Percentiles rank a stretch among this genome's conserved stretches.
phyloP scores from a whole-genome alignment of 441 rosid genomes.

The Capsella rubella region DNA sequence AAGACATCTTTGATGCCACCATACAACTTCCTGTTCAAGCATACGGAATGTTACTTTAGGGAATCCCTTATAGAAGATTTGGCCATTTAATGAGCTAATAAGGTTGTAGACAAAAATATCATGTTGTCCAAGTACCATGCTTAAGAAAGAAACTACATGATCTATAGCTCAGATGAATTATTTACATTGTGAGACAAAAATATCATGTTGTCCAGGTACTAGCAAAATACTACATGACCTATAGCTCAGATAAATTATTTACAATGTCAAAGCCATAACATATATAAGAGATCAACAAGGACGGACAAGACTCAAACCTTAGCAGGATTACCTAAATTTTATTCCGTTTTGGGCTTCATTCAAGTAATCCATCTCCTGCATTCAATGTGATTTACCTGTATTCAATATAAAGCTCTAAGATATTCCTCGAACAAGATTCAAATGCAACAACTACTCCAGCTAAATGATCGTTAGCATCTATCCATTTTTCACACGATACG shows the following conservation, averaged over 20 bases:
- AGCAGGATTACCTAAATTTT: slow-evolving; percentile 72
- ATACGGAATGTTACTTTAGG: slow-evolving; percentile 32
- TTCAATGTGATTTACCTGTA: slow-evolving; percentile 98
- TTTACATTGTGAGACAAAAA: slow-evolving; percentile 8
- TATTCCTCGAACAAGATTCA: slow-evolving; percentile 53
- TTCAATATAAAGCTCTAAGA: slow-evolving; percentile 97
- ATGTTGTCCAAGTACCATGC: slow-evolving; percentile 16
- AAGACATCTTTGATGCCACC: slow-evolving; percentile 80
- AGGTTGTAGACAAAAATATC: not conserved
- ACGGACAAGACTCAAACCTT: slow-evolving; percentile 35
- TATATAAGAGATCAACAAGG: slow-evolving; percentile 14
- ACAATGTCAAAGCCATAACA: slow-evolving; percentile 12
- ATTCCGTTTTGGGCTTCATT: slow-evolving; percentile 92
- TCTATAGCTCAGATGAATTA: slow-evolving; percentile 34
- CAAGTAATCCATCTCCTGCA: slow-evolving; percentile 99
- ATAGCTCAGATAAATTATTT: slow-evolving; percentile 32
- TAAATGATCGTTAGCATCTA: slow-evolving; percentile 12
- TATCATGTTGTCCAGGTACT: slow-evolving; percentile 17
- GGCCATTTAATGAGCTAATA: slow-evolving; percentile 11
- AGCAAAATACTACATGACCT: slow-evolving; percentile 19
- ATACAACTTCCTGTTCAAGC: slow-evolving; percentile 70
- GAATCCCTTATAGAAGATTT: slow-evolving; percentile 20
- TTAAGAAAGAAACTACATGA: slow-evolving; percentile 22
- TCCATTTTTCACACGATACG: not conserved
- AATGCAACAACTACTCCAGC: slow-evolving; percentile 36